A percentile compares a stretch with the other conserved stretches of the same genome.
Conservation (phyloP, 306 rosid species). For the Cicer cuneatum region DNA sequence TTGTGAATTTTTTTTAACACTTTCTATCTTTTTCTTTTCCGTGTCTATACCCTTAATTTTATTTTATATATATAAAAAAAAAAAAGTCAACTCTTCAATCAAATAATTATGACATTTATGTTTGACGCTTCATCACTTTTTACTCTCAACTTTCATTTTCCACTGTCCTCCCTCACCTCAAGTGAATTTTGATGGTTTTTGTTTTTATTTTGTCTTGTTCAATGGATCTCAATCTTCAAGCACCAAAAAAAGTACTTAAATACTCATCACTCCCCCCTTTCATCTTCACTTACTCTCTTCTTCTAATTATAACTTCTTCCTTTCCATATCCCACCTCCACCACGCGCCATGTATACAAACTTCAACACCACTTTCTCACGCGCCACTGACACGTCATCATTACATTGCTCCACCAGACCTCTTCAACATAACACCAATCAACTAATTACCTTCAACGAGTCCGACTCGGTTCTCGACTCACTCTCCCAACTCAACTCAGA, state of each 20-base stretch:
- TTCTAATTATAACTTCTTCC: neutral
- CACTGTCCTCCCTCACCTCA: neutral
- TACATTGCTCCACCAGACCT: constrained; percentile 29
- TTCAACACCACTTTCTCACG: constrained; percentile 44
- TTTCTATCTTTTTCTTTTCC: too few species aligned
- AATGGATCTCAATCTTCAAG: neutral
- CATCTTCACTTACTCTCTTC: neutral
- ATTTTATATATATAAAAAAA: too few species aligned
- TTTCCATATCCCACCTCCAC: neutral
- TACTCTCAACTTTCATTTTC: neutral
- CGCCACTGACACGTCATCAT: constrained; percentile 47
- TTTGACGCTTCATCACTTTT: neutral
- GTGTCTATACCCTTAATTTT: too few species aligned
- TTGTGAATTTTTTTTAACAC: too few species aligned
- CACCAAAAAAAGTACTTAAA: constrained; percentile 45
- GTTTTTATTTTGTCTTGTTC: constrained; percentile 20
- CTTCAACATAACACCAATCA: constrained; percentile 19
- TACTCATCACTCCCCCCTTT: constrained; percentile 24
- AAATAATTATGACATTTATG: neutral
- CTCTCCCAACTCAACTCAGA: constrained; percentile 48
- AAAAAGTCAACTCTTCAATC: constrained; percentile 7
- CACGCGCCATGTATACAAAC: constrained; percentile 72
- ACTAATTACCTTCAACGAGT: constrained; percentile 14
- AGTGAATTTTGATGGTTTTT: neutral
- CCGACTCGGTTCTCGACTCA: constrained; percentile 30